These are phyloP conservation scores for Hypoxylon fuscum DNA, from an alignment of 495 filamentous ascomycete species.

Conservation along the genomic window DNA sequence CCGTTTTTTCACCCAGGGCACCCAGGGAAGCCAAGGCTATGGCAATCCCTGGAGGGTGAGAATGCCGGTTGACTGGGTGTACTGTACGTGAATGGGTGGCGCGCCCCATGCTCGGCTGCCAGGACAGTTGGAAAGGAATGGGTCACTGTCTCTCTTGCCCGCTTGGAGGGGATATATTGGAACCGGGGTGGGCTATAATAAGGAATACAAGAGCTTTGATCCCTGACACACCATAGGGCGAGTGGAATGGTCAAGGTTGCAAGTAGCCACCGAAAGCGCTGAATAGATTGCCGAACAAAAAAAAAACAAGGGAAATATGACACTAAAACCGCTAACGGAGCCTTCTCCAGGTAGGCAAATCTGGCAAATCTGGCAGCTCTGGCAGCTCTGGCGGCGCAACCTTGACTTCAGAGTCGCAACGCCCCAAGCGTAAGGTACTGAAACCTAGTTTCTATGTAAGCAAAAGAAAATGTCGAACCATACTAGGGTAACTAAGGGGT, in stretches of 20 bases:
- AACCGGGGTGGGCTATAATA: constrained; percentile 57
- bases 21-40: constrained; percentile 43
- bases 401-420: constrained; percentile 19
- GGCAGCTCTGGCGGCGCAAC: constrained; percentile 7
- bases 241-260: constrained; percentile 45
- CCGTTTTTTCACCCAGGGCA: no score
- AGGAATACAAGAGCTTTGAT: constrained; percentile 49
- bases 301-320: constrained; percentile 38
- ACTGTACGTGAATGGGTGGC: constrained; percentile 42
- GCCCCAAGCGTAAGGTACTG: constrained; percentile 19
- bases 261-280: constrained; percentile 42
- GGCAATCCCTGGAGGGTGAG: constrained; percentile 48
- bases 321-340: constrained; percentile 38
- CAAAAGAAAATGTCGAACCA: constrained; percentile 23
- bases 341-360: constrained; percentile 15
- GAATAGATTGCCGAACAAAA: constrained; percentile 48
- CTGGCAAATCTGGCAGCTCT: constrained; percentile 23
- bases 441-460: constrained; percentile 34
- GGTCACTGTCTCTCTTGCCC: constrained; percentile 44
- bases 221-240: constrained; percentile 56
- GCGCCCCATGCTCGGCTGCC: constrained; percentile 45
- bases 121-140: constrained; percentile 42
- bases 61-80: constrained; percentile 45
- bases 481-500: constrained; percentile 2
- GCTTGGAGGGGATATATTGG: constrained; percentile 52